Base-by-base conservation (phyloP, 345 rosid species). In the Theobroma cacao region DNA sequence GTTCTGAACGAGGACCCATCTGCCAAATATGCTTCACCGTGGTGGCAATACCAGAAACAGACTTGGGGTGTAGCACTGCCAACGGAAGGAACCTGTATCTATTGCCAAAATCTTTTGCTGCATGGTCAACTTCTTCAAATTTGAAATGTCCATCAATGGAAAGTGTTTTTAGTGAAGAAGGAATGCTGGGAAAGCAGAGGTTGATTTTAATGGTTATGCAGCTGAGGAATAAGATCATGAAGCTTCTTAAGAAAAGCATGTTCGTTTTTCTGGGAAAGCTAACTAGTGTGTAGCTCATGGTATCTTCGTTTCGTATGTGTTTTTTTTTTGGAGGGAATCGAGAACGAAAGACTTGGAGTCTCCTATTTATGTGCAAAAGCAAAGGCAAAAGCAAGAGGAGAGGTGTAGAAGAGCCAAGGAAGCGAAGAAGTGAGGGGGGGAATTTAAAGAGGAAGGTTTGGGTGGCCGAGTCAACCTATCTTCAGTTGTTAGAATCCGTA, bases 31-130 rank as follows among this genome's bases (percentile, higher is more conserved):
- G 96, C 80, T 83, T 88, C 67, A 95, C 83, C 1, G 90, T 89
- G 45, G 85, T 82, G 77, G 97, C 92, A 78, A 95, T 89, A 80
- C 93, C 99, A 30, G 92, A 84, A 72, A 88, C 96, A 0, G 98
- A 86, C 81, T 86, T 88, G 20, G 99, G 99, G 80, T 92, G 87
- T 55, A 95, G 86, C 36, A 95, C 91, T 28, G 99, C 98, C 66
- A 81, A 45, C 74, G 99, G 97, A 67, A 87, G 88, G 64, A 82
- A 72, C 65, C 88, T 93, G 87, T 83, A 89, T 76, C 84, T 86
- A 41, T 90, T 90, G 76, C 99, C 99, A 33, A 95, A 95, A 75
- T 95, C 99, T 78, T 72, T 91, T 73, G 99, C 92, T 75, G 90
- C 96, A 75, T 86, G 90, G 38, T 91, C 90, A 48, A 90, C 84